phyloP scores from a whole-genome alignment of 768 basidiomycete genomes.

The Boletus sp. region DNA sequence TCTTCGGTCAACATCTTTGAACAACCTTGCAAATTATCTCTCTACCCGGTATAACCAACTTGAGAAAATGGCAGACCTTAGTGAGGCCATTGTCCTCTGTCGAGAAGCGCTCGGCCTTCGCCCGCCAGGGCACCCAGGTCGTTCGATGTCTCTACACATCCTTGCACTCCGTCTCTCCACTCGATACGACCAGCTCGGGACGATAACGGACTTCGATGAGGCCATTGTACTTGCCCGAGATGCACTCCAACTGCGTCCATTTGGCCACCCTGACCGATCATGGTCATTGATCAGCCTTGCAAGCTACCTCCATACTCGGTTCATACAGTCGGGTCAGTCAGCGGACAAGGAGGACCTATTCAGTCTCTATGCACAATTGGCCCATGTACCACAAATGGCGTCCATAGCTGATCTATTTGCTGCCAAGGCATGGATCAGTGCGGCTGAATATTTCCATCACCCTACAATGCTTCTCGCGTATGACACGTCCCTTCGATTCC shows the following conservation, averaged over 20 bases:
- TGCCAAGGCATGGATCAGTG: background rate
- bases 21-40: background rate
- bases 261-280: background rate
- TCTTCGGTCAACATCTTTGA: background rate
- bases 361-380: background rate
- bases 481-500: background rate
- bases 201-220: no score
- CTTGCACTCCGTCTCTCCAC: background rate
- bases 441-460: background rate
- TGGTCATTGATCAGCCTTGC: background rate
- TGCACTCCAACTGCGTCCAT: background rate
- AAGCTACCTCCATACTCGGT: no score
- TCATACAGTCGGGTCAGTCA: background rate
- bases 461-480: slow-evolving; percentile 10
- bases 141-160: background rate
- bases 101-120: background rate
- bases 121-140: background rate
- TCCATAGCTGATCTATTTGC: background rate
- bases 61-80: background rate
- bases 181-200: background rate
- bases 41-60: background rate
- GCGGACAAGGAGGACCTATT: background rate
- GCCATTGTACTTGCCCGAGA: background rate
- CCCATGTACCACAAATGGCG: background rate
- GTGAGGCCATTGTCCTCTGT: background rate